Evolutionary conservation across 257 asterid species (phyloP), one percentile per base, ranked within the genome.

Genomic region (Solanum pennellii): DNA sequence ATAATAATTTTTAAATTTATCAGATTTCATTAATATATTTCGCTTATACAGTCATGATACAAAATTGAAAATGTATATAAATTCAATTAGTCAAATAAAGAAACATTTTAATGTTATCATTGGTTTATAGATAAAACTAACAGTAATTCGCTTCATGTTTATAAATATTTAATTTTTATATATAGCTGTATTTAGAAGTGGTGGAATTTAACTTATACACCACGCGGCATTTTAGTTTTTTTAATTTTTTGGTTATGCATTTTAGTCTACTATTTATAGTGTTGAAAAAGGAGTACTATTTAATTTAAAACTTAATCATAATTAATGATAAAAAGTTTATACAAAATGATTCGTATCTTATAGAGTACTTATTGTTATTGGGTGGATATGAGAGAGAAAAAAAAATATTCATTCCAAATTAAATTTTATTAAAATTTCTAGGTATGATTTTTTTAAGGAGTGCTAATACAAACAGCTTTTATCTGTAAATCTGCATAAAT

Each of bases 31-130:
- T 18, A 9, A 52, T 21, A 10, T 52, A 52, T 52, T 52, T 6
- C 4, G 18, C n/a, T 7, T 3, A 18, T 52, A 16, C 7, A 16
- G 4, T 7, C 1, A 52, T 52, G 18, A 18, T 52, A 4, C 0
- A 52, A 18, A 3, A 49, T 15, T 49, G 8, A 49, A 3, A 5
- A 0, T 49, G 1, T 52, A 18, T 52, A 3, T 52, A 52, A 52
- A 52, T 52, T 52, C 0, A 52, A 16, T 52, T 52, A 6, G 2
- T 6, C 3, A 52, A 16, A 2, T 1, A 52, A 52, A 52, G 0
- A 52, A 4, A 52, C 0, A 7, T 6, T 52, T 16, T 2, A 52
- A 16, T 52, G 3, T 21, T 52, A 7, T 52, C 62, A 52, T 2
- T 52, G 6, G 7, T 16, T 52, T 1, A 18, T 18, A 52, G 4